Conservation (phyloP, 2,329 filamentous ascomycete genomes). For the Truncatella angustata region DNA sequence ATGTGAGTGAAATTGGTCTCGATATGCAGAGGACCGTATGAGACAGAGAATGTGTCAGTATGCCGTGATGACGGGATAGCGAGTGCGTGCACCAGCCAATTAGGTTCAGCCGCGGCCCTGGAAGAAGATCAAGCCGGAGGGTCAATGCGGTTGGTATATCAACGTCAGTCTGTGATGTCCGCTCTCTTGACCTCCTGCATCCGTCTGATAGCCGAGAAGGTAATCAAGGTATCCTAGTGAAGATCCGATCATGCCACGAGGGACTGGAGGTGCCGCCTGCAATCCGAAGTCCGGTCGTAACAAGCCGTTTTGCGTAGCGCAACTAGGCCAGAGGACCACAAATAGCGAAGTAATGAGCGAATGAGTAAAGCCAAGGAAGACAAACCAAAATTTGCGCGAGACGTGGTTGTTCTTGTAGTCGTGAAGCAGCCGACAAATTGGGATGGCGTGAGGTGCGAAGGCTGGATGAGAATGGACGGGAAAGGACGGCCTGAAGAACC, state of each 20-base stretch:
- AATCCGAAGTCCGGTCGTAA: not conserved
- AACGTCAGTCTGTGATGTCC: not conserved
- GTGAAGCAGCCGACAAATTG: not conserved
- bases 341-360: not conserved
- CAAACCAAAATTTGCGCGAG: not conserved
- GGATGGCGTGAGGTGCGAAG: not conserved
- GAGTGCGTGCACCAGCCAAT: no score
- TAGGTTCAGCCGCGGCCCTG: no score
- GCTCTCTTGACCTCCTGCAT: not conserved
- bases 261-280: not conserved
- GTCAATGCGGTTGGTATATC: conserved; percentile 7
- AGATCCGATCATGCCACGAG: not conserved
- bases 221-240: not conserved
- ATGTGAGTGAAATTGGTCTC: not conserved
- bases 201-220: not conserved
- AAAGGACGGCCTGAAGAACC: not conserved
- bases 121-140: conserved; percentile 7
- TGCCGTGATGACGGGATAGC: conserved; percentile 3
- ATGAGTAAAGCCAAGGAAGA: no score
- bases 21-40: not conserved
- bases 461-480: not conserved
- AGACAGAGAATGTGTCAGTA: conserved; percentile 8
- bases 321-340: not conserved
- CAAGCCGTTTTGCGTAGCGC: not conserved
- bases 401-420: not conserved